These are phyloP conservation scores for Oryza longistaminata DNA, from an alignment of 176 grass and related monocot genomes.

Conservation along the genomic window DNA sequence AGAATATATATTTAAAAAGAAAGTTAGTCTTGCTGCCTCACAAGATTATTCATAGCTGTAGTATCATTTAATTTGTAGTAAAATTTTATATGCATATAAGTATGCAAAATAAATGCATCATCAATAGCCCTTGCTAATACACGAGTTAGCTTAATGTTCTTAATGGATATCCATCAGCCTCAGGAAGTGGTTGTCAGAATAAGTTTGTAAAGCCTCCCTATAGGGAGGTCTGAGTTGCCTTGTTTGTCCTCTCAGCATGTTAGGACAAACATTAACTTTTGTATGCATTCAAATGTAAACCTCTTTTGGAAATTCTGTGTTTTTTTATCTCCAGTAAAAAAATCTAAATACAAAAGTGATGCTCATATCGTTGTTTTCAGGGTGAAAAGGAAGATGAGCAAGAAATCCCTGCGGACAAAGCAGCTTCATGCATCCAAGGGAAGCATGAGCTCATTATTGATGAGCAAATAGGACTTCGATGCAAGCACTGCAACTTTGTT, in stretches of 20 bases:
- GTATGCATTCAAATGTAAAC: not conserved
- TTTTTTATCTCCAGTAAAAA: slow-evolving; percentile 2
- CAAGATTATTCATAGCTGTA: not conserved
- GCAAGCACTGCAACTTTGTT: slow-evolving; percentile 61
- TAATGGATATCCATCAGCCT: not conserved
- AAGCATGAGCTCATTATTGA: slow-evolving; percentile 64
- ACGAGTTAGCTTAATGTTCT: not conserved
- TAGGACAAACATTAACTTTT: not conserved
- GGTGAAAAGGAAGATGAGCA: not conserved
- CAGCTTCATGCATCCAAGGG: slow-evolving; percentile 43
- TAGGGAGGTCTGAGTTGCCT: not conserved
- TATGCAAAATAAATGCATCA: not conserved
- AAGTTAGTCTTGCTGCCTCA: not conserved
- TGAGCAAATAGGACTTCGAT: slow-evolving; percentile 70
- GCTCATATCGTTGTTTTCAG: slow-evolving; percentile 25
- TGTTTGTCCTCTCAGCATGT: not conserved
- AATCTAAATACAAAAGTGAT: slow-evolving; percentile 23
- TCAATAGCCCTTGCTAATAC: not conserved
- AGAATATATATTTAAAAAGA: not conserved
- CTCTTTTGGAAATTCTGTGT: not conserved
- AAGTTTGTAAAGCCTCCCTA: not conserved
- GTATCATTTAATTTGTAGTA: not conserved
- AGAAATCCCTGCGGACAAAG: slow-evolving; percentile 17
- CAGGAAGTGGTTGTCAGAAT: not conserved
- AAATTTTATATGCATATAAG: not conserved